Evolutionary conservation across 306 rosid species (phyloP).

Genomic region (Acacia melanoxylon): DNA sequence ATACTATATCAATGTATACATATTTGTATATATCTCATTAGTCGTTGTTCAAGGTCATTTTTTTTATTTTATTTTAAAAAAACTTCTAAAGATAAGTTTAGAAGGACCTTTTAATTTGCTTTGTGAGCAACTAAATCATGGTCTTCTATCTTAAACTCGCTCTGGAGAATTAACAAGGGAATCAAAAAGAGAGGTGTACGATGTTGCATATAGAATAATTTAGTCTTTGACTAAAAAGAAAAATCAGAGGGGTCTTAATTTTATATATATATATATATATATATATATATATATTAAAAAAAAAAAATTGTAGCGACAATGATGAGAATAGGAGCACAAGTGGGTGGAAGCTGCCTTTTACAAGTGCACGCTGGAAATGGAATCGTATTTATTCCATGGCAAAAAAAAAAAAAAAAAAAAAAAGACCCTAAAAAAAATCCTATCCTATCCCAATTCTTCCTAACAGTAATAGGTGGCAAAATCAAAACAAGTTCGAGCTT

Average conservation of each 20-base stretch:
- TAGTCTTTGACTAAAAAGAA: conserved; percentile 70
- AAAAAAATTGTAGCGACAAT: conserved; percentile 48
- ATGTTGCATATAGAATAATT: conserved; percentile 44
- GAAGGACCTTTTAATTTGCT: neutral
- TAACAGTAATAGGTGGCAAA: conserved; percentile 6
- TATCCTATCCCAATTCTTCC: conserved; percentile 26
- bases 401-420: conserved; percentile 15
- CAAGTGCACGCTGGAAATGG: conserved; percentile 83
- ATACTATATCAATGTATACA: neutral
- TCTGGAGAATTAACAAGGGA: neutral
- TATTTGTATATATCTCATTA: neutral
- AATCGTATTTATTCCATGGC: conserved; percentile 41
- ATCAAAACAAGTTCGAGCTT: neutral
- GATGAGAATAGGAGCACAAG: conserved; percentile 63
- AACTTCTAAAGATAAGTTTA: neutral
- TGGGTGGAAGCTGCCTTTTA: conserved; percentile 59
- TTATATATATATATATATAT: no score
- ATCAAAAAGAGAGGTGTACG: conserved; percentile 33
- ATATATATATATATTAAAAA: no score
- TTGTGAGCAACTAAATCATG: neutral
- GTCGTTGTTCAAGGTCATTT: neutral
- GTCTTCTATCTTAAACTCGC: neutral
- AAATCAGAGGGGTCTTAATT: conserved; percentile 10
- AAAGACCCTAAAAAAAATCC: conserved; percentile 11
- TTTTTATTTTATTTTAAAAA: neutral